Evolutionary conservation across 371 early-diverging fungal genomes (phyloP), one percentile per base, ranked within the genome.

Genomic region (Phascolomyces articulosus): DNA sequence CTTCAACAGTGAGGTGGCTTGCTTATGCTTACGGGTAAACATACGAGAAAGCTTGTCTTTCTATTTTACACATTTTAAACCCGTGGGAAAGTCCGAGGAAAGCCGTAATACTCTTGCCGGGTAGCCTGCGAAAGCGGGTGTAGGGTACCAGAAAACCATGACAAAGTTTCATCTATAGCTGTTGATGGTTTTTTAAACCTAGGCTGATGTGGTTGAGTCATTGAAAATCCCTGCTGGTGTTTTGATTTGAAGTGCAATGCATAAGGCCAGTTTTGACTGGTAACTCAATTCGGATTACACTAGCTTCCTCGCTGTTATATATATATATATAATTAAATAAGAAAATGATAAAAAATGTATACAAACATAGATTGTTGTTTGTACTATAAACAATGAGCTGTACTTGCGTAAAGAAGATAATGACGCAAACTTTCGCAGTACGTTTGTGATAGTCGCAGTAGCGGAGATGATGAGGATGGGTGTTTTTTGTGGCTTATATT

Each of bases 11-110:
- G 73, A 80, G 80, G 80, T 73, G 66, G 34, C 71, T 76, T 76
- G 80, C 80, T 77, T 74, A 71, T 73, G 80, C 74, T 68, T 76
- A 80, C 75, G 80, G 80, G 77, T 71, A 80, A 80, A 80, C 80
- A 68, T 69, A 74, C 80, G 68, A 77, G 72, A 72, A 74, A 74
- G 69, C 55, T 63, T 49, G 40, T 76, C 68, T 75, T 73, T 72
- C 66, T 61, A 63, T 75, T 55, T 54, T 18, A 1, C 44, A 3
- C 65, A 67, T 47, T 20, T 6, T 47, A 47, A 16, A 66, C 76
- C 80, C 80, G 75, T 80, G 80, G 80, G 80, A 80, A 80, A 77
- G 80, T 80, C 80, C 76, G 80, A 80, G 80, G 62, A 80, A 80
- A 80, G 68, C 80, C 80, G 67, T 65, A 72, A 75, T 70, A 63